Percentiles rank a stretch among this genome's conserved stretches.
Evolutionary conservation across 108 stramenopile species (phyloP).

Genomic region (Nitzschia sp.): DNA sequence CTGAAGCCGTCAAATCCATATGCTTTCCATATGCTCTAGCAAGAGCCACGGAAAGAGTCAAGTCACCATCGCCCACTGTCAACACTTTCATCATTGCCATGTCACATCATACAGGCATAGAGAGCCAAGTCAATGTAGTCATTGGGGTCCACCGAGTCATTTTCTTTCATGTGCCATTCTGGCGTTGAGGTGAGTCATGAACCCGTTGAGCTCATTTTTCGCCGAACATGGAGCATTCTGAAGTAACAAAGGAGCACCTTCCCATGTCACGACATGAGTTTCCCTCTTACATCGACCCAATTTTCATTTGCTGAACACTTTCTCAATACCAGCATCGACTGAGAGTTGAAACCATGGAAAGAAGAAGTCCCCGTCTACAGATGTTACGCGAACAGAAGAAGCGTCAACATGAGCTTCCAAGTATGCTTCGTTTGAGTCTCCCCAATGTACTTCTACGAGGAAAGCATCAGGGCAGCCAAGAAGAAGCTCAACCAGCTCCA

Average conservation of each 20-base stretch:
- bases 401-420: background rate
- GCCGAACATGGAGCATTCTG: no score
- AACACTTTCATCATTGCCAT: conserved; percentile 17
- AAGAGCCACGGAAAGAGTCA: conserved; percentile 62
- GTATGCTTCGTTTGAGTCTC: background rate
- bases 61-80: conserved; percentile 74
- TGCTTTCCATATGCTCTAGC: conserved; percentile 50
- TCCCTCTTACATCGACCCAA: no score
- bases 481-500: background rate
- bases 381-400: background rate
- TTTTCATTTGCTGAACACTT: no score
- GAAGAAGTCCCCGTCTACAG: background rate
- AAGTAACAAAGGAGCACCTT: no score
- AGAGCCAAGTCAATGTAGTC: no score
- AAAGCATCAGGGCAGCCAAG: background rate
- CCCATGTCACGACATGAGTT: no score
- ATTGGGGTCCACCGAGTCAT: no score
- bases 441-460: background rate
- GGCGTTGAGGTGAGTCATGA: no score
- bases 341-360: background rate
- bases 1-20: conserved; percentile 50
- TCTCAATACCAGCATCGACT: no score
- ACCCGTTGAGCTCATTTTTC: no score
- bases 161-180: no score
- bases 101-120: no score